Evolutionary conservation across 2,329 filamentous ascomycete species (phyloP).

Genomic region (Colletotrichum acutatum): DNA sequence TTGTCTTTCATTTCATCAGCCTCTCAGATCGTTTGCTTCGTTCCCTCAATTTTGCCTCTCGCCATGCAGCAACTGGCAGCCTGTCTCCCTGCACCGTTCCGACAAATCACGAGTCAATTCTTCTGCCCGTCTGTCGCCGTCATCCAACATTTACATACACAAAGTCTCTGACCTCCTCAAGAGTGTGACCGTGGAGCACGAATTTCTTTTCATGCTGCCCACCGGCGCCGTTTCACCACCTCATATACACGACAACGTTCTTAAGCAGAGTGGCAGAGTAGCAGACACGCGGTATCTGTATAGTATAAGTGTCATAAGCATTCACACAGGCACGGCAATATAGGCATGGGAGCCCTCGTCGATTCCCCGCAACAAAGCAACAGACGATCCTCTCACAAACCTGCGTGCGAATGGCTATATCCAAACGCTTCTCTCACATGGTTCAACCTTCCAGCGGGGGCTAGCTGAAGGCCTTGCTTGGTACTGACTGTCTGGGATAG

Average conservation of each 20-base stretch:
- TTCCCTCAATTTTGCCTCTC: constrained; percentile 3
- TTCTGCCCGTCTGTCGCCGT: not conserved
- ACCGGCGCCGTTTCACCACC: constrained; percentile 17
- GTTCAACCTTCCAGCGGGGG: not conserved
- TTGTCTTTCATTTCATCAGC: constrained; percentile 15
- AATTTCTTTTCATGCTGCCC: constrained; percentile 10
- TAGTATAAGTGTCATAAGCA: no score
- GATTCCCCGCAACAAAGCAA: not conserved
- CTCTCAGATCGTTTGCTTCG: constrained; percentile 19
- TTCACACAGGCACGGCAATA: no score
- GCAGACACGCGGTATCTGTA: not conserved
- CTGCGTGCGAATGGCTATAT: no score
- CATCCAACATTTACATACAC: not conserved
- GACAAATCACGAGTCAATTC: constrained; percentile 16
- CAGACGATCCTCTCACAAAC: not conserved
- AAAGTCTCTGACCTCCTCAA: not conserved
- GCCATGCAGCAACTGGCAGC: not conserved
- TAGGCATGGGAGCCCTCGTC: not conserved
- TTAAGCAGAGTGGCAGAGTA: not conserved
- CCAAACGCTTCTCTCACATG: not conserved
- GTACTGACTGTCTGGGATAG: constrained; percentile 2
- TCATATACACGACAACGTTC: not conserved
- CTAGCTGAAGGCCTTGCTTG: not conserved
- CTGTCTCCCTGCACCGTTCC: not conserved
- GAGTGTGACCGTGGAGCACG: constrained; percentile 3